Evolutionary conservation across 2,329 filamentous ascomycete species (phyloP).

Genomic region (Diaporthe capsici): DNA sequence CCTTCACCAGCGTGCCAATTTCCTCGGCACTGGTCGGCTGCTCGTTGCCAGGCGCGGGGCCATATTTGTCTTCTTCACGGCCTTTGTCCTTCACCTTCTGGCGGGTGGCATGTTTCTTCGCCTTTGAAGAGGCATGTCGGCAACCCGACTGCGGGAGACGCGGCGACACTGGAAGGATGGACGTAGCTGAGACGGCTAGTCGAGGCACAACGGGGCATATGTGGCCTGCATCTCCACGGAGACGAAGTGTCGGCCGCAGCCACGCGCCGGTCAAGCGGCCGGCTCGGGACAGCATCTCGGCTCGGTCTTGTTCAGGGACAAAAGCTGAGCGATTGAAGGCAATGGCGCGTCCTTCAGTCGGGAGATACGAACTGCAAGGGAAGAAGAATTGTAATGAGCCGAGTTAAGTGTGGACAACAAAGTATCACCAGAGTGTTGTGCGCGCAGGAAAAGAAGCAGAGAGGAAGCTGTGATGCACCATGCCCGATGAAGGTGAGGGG

Average conservation of each 20-base stretch:
- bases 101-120: background rate
- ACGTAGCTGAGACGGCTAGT: background rate
- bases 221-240: background rate
- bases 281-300: background rate
- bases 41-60: background rate
- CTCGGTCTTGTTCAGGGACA: background rate
- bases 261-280: slow-evolving; percentile 11
- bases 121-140: background rate
- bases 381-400: background rate
- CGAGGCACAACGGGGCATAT: background rate
- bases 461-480: background rate
- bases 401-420: background rate
- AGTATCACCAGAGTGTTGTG: background rate
- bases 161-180: background rate
- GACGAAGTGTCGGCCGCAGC: slow-evolving; percentile 20
- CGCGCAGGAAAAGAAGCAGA: background rate
- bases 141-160: background rate
- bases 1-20: background rate
- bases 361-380: background rate
- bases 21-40: background rate
- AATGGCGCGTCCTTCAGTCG: no score
- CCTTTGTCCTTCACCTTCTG: background rate
- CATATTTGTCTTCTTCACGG: no score
- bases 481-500: slow-evolving; percentile 15
- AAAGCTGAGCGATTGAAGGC: background rate